Base-by-base conservation (phyloP, 2,329 filamentous ascomycete genomes). In the Purpureocillium takamizusanense region DNA sequence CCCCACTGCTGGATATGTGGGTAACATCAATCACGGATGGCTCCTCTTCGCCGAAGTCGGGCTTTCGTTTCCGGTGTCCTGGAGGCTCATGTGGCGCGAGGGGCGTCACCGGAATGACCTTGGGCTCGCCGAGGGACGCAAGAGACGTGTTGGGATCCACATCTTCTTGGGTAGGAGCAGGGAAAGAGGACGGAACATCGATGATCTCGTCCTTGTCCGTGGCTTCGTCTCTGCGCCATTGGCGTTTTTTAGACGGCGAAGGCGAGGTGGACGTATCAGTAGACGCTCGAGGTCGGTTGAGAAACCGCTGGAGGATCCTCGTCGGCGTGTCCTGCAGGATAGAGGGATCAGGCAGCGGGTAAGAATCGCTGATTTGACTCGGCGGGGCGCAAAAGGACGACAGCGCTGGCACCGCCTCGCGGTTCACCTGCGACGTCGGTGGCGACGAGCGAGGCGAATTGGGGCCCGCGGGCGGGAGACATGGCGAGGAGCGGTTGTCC, bases 301-400 rank as follows among this genome's bases (percentile, higher is more conserved):
- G 56, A 41, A 69, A 73, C 17, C 66, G 62, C 42, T 73, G 65
- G 10, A 78, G 47, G 1, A 74, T 55, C 30, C 69, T 62, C 2
- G 67, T 70, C 0, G 75, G 74, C 1, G 76, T 72, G 14, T 46
- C 44, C 8, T 44, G 42, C 10, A 59, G 39, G 15, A 60, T 17
- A 5, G 44, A 45, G 4, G 50, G 40, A 35, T 54, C 52, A 7
- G 59, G 59, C 42, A 63, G 55, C 36, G 50, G 69, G 45, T 75
- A 69, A 1, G 76, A 81, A 48, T 81, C 76, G 9, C 62, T 64
- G 15, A 80, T 62, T 21, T 70, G 60, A 40, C 71, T 77, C 0
- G 69, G 64, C 2, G 66, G 68, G 12, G 62, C 54, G 33, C 52
- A 51, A 62, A 63, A 70, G 36, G 67, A 64, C 21, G 46, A 44